These are phyloP conservation scores for Trichoderma asperelloides DNA, from an alignment of 495 filamentous ascomycete genomes.

Conservation along the genomic window DNA sequence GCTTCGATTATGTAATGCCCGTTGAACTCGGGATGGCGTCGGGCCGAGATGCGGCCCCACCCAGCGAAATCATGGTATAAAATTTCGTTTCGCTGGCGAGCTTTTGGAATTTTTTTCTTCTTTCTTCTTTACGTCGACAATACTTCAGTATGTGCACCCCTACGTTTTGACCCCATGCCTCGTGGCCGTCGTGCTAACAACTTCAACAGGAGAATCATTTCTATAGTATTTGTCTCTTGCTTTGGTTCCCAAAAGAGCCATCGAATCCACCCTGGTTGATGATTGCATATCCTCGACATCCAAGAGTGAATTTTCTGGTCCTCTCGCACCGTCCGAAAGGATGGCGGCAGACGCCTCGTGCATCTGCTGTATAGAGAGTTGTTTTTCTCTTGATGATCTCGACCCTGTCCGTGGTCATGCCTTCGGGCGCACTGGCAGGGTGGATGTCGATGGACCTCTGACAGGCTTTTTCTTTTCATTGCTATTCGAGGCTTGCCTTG, in stretches of 20 bases:
- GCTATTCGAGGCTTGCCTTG: slow-evolving; percentile 26
- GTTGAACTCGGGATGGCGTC: neutral
- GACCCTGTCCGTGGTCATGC: slow-evolving; percentile 43
- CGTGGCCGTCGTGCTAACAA: neutral
- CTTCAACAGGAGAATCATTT: slow-evolving; percentile 67
- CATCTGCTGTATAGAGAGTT: slow-evolving; percentile 41
- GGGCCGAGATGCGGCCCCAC: neutral
- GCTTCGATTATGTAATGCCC: neutral
- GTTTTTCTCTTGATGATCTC: slow-evolving; percentile 43
- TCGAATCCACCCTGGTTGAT: slow-evolving; percentile 57
- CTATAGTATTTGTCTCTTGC: slow-evolving; percentile 76
- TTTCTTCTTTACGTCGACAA: slow-evolving; percentile 51
- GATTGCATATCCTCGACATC: slow-evolving; percentile 48
- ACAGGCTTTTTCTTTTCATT: slow-evolving; percentile 48
- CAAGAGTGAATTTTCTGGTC: slow-evolving; percentile 49
- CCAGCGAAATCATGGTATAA: slow-evolving; percentile 21
- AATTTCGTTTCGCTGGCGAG: slow-evolving; percentile 11
- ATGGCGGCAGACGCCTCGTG: slow-evolving; percentile 28
- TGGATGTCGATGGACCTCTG: slow-evolving; percentile 57
- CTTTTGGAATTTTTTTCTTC: slow-evolving; percentile 21
- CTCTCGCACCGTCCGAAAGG: slow-evolving; percentile 44
- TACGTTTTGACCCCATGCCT: slow-evolving; percentile 12
- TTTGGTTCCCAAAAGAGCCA: slow-evolving; percentile 67
- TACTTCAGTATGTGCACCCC: slow-evolving; percentile 47
- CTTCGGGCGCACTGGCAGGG: slow-evolving; percentile 46